Conservation (phyloP, 495 filamentous ascomycete species). For the Acidomyces sp. region DNA sequence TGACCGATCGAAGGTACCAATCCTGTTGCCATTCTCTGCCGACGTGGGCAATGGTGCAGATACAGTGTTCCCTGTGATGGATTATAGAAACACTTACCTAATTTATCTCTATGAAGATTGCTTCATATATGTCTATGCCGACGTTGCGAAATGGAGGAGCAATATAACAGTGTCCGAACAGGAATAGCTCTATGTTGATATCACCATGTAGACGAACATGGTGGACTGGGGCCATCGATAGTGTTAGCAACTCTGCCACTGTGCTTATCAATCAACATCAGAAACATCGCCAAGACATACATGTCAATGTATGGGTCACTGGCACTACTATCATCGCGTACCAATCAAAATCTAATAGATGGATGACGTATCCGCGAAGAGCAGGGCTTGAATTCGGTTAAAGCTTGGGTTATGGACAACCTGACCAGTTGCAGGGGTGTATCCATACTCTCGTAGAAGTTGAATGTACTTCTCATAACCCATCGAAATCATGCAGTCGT, state of each 20-base stretch:
- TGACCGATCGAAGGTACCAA: conserved; percentile 24
- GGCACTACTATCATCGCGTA: conserved; percentile 28
- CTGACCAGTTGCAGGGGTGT: conserved; percentile 26
- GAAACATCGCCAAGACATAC: conserved; percentile 19
- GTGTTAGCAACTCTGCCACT: conserved; percentile 25
- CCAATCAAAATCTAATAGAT: conserved; percentile 24
- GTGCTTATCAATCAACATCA: conserved; percentile 25
- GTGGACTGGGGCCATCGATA: conserved; percentile 30
- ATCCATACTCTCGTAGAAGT: conserved; percentile 26
- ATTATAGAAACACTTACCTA: conserved; percentile 30
- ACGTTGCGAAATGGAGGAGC: conserved; percentile 22
- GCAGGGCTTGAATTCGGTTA: conserved; percentile 23
- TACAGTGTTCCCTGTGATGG: conserved; percentile 23
- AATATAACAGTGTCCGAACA: conserved; percentile 10
- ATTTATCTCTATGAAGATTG: conserved; percentile 29
- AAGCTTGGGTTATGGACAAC: conserved; percentile 23
- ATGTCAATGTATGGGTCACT: conserved; percentile 27
- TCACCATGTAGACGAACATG: conserved; percentile 26
- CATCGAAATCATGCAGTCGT: neutral
- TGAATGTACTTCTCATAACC: neutral
- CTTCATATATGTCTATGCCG: conserved; percentile 30
- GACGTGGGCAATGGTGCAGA: conserved; percentile 26
- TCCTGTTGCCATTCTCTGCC: conserved; percentile 23
- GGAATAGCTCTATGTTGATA: conserved; percentile 25
- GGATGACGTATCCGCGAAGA: conserved; percentile 27